These are phyloP conservation scores for Parasarocladium wereldwijsianum DNA, from an alignment of 2,329 filamentous ascomycete genomes.

Conservation along the genomic window DNA sequence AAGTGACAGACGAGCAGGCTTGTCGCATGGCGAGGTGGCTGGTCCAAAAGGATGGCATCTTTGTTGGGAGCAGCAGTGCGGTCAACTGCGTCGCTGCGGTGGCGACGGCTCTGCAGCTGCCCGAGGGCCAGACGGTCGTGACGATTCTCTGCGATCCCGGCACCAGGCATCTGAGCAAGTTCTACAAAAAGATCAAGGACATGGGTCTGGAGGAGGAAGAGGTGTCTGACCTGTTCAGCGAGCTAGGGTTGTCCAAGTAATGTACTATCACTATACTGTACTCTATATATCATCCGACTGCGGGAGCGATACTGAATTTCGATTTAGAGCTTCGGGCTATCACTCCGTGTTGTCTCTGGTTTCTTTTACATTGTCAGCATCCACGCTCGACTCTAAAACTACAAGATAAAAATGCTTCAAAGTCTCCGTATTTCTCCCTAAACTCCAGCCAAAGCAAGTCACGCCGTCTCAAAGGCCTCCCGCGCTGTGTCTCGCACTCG, in stretches of 20 bases:
- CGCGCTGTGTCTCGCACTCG: no score
- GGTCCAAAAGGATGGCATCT: slow-evolving; percentile 89
- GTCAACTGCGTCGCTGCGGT: slow-evolving; percentile 86
- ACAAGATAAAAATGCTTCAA: no score
- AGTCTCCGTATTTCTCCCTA: no score
- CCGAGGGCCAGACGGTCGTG: slow-evolving; percentile 51
- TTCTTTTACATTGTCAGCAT: no score
- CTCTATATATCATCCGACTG: neutral
- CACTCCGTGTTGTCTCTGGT: no score
- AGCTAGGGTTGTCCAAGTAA: slow-evolving; percentile 23
- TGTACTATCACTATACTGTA: neutral
- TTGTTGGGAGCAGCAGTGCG: slow-evolving; percentile 87
- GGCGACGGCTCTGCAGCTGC: slow-evolving; percentile 48
- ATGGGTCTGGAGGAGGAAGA: slow-evolving; percentile 49
- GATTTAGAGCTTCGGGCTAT: no score
- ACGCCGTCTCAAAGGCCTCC: no score
- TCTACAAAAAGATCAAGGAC: slow-evolving; percentile 61
- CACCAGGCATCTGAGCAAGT: slow-evolving; percentile 70
- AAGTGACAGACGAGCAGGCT: slow-evolving; percentile 79
- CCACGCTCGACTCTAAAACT: no score
- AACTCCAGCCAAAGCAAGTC: no score
- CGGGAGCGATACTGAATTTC: neutral
- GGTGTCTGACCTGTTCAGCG: slow-evolving; percentile 30
- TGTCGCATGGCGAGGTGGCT: slow-evolving; percentile 91
- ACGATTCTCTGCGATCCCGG: slow-evolving; percentile 78